Evolutionary conservation across 768 basidiomycete species (phyloP).

Genomic region (Leccinum rimulosum): DNA sequence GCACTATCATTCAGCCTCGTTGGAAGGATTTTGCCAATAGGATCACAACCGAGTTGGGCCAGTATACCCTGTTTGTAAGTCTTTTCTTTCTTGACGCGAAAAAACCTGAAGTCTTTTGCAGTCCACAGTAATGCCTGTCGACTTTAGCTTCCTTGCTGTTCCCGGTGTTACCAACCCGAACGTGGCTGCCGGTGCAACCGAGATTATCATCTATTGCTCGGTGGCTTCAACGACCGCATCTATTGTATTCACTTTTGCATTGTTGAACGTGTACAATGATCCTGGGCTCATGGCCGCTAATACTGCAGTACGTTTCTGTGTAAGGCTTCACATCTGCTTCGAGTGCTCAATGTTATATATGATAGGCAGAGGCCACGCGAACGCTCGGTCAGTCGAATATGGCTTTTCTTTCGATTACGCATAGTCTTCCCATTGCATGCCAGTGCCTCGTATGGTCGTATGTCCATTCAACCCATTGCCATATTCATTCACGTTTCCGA

Average conservation of each 20-base stretch:
- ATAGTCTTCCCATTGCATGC: conserved; percentile 13
- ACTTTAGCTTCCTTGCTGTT: conserved; percentile 16
- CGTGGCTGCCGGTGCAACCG: neutral
- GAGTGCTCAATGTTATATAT: neutral
- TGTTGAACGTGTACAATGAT: conserved; percentile 12
- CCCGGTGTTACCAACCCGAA: neutral
- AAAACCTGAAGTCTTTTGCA: neutral
- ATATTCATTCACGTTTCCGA: neutral
- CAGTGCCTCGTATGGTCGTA: conserved; percentile 15
- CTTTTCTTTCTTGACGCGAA: neutral
- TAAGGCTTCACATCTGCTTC: too few species aligned
- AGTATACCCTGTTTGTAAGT: conserved; percentile 15
- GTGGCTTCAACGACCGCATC: conserved; percentile 10
- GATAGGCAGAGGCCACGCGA: conserved; percentile 6
- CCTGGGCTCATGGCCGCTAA: conserved; percentile 3
- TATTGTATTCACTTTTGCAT: conserved; percentile 10
- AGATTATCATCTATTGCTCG: conserved; percentile 15
- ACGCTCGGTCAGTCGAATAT: conserved; percentile 2
- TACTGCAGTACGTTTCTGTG: conserved; percentile 6
- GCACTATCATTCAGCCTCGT: conserved; percentile 6
- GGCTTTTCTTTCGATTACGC: conserved; percentile 11
- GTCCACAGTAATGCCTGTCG: conserved; percentile 19
- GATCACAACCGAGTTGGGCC: conserved; percentile 6
- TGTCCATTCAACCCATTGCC: neutral
- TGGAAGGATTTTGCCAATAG: conserved; percentile 14